phyloP scores from a whole-genome alignment of 2,329 filamentous ascomycete species.

The Claviceps pazoutovae region DNA sequence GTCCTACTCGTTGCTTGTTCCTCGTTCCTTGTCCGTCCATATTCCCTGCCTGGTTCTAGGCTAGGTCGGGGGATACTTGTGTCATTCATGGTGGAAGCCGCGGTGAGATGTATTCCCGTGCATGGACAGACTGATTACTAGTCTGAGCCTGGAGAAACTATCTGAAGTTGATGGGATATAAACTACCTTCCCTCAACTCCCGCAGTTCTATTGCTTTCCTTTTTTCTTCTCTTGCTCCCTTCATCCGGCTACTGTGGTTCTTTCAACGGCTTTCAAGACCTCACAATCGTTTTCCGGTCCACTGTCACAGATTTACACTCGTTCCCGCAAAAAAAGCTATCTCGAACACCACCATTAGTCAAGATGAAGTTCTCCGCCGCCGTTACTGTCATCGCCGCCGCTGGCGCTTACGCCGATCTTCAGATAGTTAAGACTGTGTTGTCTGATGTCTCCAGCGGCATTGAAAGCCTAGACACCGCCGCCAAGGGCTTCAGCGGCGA shows the following conservation, averaged over 20 bases:
- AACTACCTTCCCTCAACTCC: background rate
- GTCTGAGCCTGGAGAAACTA: background rate
- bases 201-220: background rate
- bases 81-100: constrained; percentile 1
- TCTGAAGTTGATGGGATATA: constrained; percentile 1
- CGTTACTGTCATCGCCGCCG: constrained; percentile 6
- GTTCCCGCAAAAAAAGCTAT: constrained; percentile 3
- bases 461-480: constrained; percentile 12
- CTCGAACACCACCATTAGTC: background rate
- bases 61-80: background rate
- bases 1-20: background rate
- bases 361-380: constrained; percentile 11
- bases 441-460: constrained; percentile 2
- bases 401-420: constrained; percentile 8
- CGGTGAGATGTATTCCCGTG: background rate
- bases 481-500: constrained; percentile 14
- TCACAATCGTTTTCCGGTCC: constrained; percentile 1
- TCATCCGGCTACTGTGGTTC: constrained; percentile 1
- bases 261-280: background rate
- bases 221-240: background rate
- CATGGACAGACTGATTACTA: background rate
- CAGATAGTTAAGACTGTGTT: constrained; percentile 7
- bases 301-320: constrained; percentile 5
- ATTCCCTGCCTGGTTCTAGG: background rate
- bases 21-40: background rate